Base-by-base conservation (phyloP, 208 protist species). In the Leishmania guyanensis region DNA sequence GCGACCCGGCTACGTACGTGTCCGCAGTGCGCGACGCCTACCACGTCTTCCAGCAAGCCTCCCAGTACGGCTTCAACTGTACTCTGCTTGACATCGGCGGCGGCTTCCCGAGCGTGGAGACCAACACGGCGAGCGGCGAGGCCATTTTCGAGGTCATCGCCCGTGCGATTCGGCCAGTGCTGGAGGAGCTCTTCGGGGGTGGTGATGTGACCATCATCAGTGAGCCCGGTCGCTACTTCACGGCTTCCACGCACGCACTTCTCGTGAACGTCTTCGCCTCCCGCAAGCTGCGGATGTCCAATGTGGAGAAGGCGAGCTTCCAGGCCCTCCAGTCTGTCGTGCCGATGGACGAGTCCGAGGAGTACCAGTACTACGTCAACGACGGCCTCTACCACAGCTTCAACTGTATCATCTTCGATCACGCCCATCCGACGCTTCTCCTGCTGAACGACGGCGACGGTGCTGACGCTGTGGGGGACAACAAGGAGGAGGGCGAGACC, bases 21-120 rank as follows among this genome's bases (percentile, higher is more conserved):
- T 62, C 82, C 6, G 94, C 95, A 8, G 66, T 98, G 51, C 79
- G 79, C 16, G 88, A 93, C 39, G 84, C 92, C 46, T 65, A 89
- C 68, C 20, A 53, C 43, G 86, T 95, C 10, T 96, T 95, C 39
- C 83, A 94, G 75, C 48, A 90, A 65, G 95, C 90, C n/a, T 75
- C 66, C 33, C 69, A 84, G 69, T 60, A 86, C 69, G 94, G 94
- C 48, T 93, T 95, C 81, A 81, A 94, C 72, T 91, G 95, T 84
- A 90, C 88, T 17, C 17, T 98, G 36, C 85, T 98, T 9, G 95
- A 98, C 77, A 96, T 98, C 77, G 95, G 95, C 66, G 95, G 95
- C 46, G 95, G 95, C 71, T 98, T 93, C 82, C 91, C 91, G 39
- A 92, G 94, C 58, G 86, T 73, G 5, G 79, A 64, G n/a, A n/a